Evolutionary conservation across 1,284 basidiomycete species (phyloP).

Genomic region (Phlebopus sp.): DNA sequence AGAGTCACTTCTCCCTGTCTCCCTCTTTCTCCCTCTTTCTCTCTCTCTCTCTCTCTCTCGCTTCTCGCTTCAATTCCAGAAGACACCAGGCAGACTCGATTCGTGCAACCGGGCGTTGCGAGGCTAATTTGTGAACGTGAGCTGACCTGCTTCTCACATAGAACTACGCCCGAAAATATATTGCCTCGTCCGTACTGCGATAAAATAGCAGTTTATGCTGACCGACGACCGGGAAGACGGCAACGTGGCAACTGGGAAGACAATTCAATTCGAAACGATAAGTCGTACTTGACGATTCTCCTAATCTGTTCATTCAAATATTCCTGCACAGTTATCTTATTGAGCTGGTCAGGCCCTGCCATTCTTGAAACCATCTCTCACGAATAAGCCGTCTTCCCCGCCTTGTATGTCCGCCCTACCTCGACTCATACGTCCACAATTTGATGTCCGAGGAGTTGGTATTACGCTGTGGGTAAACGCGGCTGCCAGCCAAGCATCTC

Average conservation of each 20-base stretch:
- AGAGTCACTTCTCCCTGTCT: conserved; percentile 15
- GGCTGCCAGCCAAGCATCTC: conserved; percentile 8
- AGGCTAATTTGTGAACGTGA: conserved; percentile 13
- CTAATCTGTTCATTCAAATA: no score
- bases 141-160: conserved; percentile 1
- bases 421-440: conserved; percentile 5
- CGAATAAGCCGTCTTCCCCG: conserved; percentile 14
- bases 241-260: no score
- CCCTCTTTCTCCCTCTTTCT: no score
- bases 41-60: no score
- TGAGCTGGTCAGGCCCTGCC: no score
- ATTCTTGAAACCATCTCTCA: conserved; percentile 25
- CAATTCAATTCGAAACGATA: no score
- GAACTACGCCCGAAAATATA: background rate
- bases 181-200: background rate
- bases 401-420: conserved; percentile 11
- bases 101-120: conserved; percentile 13
- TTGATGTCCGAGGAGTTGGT: conserved; percentile 28
- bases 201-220: no score
- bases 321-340: no score
- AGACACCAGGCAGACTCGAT: conserved; percentile 7
- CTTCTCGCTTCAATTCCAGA: conserved; percentile 26
- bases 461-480: conserved; percentile 2
- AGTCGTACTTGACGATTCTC: no score
- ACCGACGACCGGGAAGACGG: no score